Conservation (phyloP, 179 eudicot genomes). For the Carnegiea gigantea region DNA sequence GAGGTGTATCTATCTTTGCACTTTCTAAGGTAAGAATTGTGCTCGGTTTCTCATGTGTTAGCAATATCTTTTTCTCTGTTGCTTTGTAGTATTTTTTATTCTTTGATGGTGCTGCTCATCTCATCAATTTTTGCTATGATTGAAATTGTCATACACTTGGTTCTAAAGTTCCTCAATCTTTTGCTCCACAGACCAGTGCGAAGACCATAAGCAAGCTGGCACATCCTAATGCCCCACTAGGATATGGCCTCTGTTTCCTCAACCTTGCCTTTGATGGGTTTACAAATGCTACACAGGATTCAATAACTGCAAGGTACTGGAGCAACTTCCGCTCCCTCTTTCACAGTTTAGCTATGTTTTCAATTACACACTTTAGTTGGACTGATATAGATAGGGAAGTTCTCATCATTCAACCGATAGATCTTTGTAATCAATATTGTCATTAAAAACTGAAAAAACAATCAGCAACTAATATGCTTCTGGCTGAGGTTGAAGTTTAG, state of each 20-base stretch:
- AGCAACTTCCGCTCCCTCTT: neutral
- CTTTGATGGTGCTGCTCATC: neutral
- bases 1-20: constrained; percentile 93
- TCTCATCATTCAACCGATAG: no score
- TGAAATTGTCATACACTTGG: neutral
- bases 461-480: no score
- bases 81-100: neutral
- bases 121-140: neutral
- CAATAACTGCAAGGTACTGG: constrained; percentile 70
- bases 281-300: constrained; percentile 99
- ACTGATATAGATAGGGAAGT: no score
- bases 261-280: constrained; percentile 98
- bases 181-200: constrained; percentile 71
- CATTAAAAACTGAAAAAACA: no score
- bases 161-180: neutral
- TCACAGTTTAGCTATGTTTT: no score
- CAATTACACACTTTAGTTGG: no score
- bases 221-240: constrained; percentile 89
- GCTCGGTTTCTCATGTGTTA: neutral
- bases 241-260: constrained; percentile 87
- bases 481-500: no score
- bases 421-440: no score
- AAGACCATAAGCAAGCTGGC: constrained; percentile 91
- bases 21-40: constrained; percentile 65
- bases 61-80: neutral